phyloP scores from a whole-genome alignment of 331 rosid genomes.

The Malus hybrid region DNA sequence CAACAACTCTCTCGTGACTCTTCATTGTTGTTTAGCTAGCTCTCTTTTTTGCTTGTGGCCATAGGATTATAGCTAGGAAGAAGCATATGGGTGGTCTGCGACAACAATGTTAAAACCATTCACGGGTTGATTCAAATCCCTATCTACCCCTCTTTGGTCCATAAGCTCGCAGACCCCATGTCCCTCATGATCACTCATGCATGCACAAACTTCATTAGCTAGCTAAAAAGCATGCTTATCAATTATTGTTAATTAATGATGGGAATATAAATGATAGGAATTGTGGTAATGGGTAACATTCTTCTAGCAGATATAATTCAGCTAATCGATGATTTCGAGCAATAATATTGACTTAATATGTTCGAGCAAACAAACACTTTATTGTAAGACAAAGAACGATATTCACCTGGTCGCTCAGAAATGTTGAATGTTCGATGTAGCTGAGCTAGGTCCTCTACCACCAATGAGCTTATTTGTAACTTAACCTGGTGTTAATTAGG shows the following conservation, averaged over 20 bases:
- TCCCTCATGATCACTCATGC: too few species aligned
- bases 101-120: conserved; percentile 38
- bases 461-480: neutral
- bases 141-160: neutral
- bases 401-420: neutral
- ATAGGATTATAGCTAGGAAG: conserved; percentile 13
- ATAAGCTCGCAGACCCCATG: neutral
- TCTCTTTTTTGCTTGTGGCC: conserved; percentile 25
- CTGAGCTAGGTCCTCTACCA: neutral
- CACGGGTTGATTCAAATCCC: conserved; percentile 41
- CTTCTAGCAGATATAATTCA: neutral
- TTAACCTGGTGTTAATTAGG: neutral
- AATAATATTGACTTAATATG: too few species aligned
- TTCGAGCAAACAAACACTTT: neutral
- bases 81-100: conserved; percentile 22
- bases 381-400: neutral
- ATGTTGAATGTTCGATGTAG: neutral
- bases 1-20: conserved; percentile 53
- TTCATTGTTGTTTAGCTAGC: conserved; percentile 50
- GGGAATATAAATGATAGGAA: too few species aligned
- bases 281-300: too few species aligned
- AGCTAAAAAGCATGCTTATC: neutral
- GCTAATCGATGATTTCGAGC: too few species aligned
- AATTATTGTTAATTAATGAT: neutral
- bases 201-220: too few species aligned